These are phyloP conservation scores for Mycena metata DNA, from an alignment of 768 basidiomycete genomes.

Conservation along the genomic window DNA sequence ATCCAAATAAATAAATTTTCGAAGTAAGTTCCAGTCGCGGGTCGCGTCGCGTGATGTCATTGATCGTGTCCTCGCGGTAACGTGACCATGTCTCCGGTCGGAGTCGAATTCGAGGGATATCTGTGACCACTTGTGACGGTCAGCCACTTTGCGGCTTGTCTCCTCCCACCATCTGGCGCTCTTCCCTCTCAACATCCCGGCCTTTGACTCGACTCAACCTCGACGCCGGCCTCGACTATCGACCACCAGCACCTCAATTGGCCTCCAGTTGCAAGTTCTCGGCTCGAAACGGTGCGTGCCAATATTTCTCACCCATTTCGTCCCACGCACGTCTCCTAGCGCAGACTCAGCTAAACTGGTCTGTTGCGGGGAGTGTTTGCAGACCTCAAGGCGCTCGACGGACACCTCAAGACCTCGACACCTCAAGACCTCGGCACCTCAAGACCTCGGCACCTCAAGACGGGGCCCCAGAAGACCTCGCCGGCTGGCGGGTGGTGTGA, in stretches of 20 bases:
- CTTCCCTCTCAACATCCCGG: neutral
- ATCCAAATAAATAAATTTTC: too few relatives aligned
- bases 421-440: too few relatives aligned
- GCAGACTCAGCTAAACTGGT: neutral
- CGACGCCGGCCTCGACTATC: too few relatives aligned
- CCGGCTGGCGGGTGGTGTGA: too few relatives aligned
- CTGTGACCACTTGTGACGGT: neutral
- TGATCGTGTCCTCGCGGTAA: too few relatives aligned
- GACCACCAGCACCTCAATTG: neutral
- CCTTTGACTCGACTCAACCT: neutral
- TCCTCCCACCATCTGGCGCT: slow-evolving; percentile 6
- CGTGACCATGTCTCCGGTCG: too few relatives aligned
- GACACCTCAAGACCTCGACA: too few relatives aligned
- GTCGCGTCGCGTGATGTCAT: too few relatives aligned
- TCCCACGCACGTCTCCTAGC: neutral
- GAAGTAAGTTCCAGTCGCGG: too few relatives aligned
- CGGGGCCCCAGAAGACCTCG: too few relatives aligned
- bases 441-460: too few relatives aligned
- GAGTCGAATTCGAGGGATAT: too few relatives aligned
- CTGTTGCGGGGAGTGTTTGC: neutral
- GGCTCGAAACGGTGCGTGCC: neutral
- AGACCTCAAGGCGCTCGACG: slow-evolving; percentile 3
- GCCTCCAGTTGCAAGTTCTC: neutral
- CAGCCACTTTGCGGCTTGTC: neutral
- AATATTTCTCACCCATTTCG: neutral